These are phyloP conservation scores for Teratosphaeria nubilosa DNA, from an alignment of 2,329 filamentous ascomycete genomes.

Conservation along the genomic window DNA sequence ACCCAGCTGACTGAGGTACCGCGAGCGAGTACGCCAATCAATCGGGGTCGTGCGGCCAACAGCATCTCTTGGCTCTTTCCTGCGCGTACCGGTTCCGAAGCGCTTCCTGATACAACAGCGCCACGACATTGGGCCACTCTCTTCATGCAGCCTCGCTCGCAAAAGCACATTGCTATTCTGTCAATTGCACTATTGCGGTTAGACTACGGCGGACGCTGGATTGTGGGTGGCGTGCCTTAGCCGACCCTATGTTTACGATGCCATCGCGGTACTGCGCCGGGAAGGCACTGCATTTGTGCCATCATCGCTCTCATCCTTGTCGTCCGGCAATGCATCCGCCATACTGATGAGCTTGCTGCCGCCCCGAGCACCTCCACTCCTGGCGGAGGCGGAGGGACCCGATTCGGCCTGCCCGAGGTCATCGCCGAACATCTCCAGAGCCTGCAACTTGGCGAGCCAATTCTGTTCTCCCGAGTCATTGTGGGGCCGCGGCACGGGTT, in stretches of 20 bases:
- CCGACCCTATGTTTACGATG: background rate
- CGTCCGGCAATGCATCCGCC: constrained; percentile 4
- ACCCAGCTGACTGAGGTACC: background rate
- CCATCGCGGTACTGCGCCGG: background rate
- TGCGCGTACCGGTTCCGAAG: background rate
- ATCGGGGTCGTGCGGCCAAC: background rate
- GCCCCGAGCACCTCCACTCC: background rate
- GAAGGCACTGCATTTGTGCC: background rate
- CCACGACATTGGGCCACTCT: background rate
- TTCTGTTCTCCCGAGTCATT: constrained; percentile 24
- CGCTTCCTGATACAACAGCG: background rate
- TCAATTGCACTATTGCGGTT: background rate
- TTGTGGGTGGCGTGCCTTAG: background rate
- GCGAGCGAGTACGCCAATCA: no score
- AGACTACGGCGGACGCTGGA: background rate
- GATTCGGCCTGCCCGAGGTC: constrained; percentile 27
- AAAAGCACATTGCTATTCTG: background rate
- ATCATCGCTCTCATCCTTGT: constrained; percentile 2
- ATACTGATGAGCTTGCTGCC: constrained; percentile 2
- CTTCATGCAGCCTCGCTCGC: background rate
- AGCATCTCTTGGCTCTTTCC: background rate
- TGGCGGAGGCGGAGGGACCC: background rate
- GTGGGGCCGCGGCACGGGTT: constrained; percentile 9
- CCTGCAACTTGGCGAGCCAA: constrained; percentile 25
- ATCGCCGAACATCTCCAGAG: constrained; percentile 19